Evolutionary conservation across 1,139 yeast species (phyloP).

Genomic region (Pichia sp.): DNA sequence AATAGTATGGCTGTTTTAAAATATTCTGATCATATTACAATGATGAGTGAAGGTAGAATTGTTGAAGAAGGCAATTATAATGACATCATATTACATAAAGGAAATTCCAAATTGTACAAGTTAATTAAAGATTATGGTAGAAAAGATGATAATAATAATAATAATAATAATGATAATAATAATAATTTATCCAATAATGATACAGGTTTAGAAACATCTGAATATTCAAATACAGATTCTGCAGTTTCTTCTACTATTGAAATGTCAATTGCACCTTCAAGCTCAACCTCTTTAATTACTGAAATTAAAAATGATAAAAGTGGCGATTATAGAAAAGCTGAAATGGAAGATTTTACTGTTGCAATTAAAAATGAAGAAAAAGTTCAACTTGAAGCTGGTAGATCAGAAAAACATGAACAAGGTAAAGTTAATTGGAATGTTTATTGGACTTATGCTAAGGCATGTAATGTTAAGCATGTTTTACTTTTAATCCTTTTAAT

Average conservation of each 20-base stretch:
- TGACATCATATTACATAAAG: conserved; percentile 40
- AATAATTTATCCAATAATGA: too few relatives aligned
- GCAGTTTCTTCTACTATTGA: conserved; percentile 20
- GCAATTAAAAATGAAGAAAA: conserved; percentile 37
- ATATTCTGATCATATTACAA: conserved; percentile 65
- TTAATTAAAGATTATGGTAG: conserved; percentile 75
- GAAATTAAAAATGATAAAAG: conserved; percentile 27
- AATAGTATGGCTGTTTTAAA: conserved; percentile 81
- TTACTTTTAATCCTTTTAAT: conserved; percentile 44
- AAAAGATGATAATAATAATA: conserved; percentile 23
- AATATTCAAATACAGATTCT: conserved; percentile 21
- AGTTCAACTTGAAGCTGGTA: conserved; percentile 32
- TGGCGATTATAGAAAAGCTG: conserved; percentile 24
- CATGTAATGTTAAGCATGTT: conserved; percentile 77
- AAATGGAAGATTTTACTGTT: conserved; percentile 25
- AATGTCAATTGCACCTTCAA: conserved; percentile 18
- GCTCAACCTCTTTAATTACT: conserved; percentile 26
- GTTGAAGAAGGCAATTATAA: conserved; percentile 72
- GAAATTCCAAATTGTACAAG: conserved; percentile 50
- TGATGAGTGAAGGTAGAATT: conserved; percentile 72
- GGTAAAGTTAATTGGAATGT: conserved; percentile 93
- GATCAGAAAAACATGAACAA: conserved; percentile 79
- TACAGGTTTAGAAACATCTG: conserved; percentile 3
- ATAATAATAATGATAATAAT: conserved; percentile 19
- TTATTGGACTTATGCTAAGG: conserved; percentile 75